These are phyloP conservation scores for Pinus taeda DNA, from an alignment of 75 land plant genomes.

Conservation along the genomic window DNA sequence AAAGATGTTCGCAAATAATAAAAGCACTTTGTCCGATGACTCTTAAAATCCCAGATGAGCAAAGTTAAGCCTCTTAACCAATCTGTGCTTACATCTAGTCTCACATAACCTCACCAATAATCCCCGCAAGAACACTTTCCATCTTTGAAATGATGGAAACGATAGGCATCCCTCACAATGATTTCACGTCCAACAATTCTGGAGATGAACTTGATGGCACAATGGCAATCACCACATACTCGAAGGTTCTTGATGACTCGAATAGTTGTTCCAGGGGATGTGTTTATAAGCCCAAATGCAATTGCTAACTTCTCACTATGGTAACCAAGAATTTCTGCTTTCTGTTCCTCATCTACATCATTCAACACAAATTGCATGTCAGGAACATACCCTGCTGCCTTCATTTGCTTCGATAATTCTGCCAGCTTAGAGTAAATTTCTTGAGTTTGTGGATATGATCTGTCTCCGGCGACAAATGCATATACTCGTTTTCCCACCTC, in stretches of 20 bases:
- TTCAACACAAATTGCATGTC: background rate
- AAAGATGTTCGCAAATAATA: no score
- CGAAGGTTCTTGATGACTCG: constrained; percentile 13
- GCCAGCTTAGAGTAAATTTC: constrained; percentile 10
- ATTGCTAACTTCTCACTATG: constrained; percentile 16
- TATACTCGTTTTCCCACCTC: constrained; percentile 8
- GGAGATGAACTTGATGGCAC: constrained; percentile 5
- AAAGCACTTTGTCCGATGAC: no score
- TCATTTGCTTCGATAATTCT: background rate
- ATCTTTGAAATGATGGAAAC: constrained; percentile 2
- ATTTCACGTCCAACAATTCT: background rate
- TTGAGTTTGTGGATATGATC: constrained; percentile 6
- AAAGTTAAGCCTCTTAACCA: no score
- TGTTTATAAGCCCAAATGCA: constrained; percentile 11
- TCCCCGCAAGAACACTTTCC: constrained; percentile 8
- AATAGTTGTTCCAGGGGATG: constrained; percentile 6
- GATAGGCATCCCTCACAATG: background rate
- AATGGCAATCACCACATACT: constrained; percentile 7
- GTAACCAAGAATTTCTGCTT: background rate
- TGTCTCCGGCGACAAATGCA: constrained; percentile 12
- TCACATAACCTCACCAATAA: constrained; percentile 2
- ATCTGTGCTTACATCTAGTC: no score
- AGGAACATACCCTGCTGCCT: constrained; percentile 16
- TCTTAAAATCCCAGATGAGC: no score
- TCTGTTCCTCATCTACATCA: constrained; percentile 10